These are phyloP conservation scores for Phytopythium kandeliae DNA, from an alignment of 352 stramenopile genomes.

Conservation along the genomic window DNA sequence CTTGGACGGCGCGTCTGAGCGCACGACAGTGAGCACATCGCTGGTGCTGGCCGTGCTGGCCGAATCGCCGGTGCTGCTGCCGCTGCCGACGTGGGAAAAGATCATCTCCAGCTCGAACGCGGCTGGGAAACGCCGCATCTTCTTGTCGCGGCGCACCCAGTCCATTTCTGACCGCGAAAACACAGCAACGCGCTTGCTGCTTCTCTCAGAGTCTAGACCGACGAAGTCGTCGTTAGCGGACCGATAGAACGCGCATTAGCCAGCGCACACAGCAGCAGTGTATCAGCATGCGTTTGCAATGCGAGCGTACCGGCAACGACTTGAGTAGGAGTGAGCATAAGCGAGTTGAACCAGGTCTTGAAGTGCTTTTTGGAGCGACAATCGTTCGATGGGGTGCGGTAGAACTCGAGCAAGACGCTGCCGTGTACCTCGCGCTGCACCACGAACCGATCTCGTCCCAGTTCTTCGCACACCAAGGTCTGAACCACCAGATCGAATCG, in stretches of 20 bases:
- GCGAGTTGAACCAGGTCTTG: slow-evolving; percentile 72
- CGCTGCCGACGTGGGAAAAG: slow-evolving; percentile 5
- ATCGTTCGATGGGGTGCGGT: slow-evolving; percentile 22
- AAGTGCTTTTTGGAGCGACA: slow-evolving; percentile 58
- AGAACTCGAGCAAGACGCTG: slow-evolving; percentile 60
- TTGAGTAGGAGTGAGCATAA: slow-evolving; percentile 18
- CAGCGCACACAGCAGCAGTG: not conserved
- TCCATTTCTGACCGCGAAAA: slow-evolving; percentile 55
- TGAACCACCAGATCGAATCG: no score
- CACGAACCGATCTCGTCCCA: slow-evolving; percentile 42
- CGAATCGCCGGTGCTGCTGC: not conserved
- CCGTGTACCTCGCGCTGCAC: slow-evolving; percentile 37
- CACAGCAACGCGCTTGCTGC: slow-evolving; percentile 14
- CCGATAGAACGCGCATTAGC: not conserved
- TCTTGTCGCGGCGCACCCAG: slow-evolving; percentile 57
- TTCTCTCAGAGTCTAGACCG: not conserved
- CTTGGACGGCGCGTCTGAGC: not conserved
- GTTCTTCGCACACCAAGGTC: slow-evolving; percentile 38
- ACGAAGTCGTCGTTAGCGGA: not conserved
- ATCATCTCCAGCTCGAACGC: slow-evolving; percentile 61
- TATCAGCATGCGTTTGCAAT: not conserved
- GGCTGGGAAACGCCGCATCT: slow-evolving; percentile 49
- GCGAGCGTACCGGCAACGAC: not conserved
- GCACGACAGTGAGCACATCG: not conserved
- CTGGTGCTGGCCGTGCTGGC: slow-evolving; percentile 6